Conservation (phyloP, 1,284 basidiomycete genomes). For the Boletus calvinii region DNA sequence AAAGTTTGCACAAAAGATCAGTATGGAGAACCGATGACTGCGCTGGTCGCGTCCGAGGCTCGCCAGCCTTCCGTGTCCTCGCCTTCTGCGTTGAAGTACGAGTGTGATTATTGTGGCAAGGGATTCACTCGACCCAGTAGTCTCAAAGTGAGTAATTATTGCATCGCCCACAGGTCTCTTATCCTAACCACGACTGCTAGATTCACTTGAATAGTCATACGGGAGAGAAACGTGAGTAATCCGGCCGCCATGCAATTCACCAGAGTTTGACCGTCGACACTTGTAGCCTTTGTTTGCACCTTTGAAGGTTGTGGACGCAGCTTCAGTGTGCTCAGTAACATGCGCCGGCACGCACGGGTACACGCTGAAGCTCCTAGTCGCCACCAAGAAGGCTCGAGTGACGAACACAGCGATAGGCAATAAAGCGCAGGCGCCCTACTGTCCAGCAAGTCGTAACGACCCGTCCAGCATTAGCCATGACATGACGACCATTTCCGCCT, state of each 20-base stretch:
- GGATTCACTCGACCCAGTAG: constrained; percentile 81
- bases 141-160: constrained; percentile 55
- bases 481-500: constrained; percentile 3
- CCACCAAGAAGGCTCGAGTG: constrained; percentile 42
- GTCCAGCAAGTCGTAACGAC: constrained; percentile 9
- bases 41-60: constrained; percentile 13
- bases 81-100: constrained; percentile 55
- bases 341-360: constrained; percentile 78
- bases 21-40: constrained; percentile 20
- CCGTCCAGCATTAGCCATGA: constrained; percentile 9
- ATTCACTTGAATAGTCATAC: constrained; percentile 85
- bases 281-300: constrained; percentile 70
- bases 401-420: constrained; percentile 43
- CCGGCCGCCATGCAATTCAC: neutral
- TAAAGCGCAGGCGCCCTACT: constrained; percentile 24
- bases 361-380: constrained; percentile 47
- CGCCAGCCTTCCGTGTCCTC: constrained; percentile 24
- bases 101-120: constrained; percentile 76
- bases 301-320: constrained; percentile 73
- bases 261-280: constrained; percentile 10
- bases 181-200: constrained; percentile 38
- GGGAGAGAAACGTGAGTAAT: constrained; percentile 74
- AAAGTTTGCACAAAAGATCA: constrained; percentile 21
- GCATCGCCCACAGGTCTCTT: constrained; percentile 6
- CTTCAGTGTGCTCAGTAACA: constrained; percentile 85